phyloP scores from a whole-genome alignment of 164 flowering plant species.

The Piper longum region DNA sequence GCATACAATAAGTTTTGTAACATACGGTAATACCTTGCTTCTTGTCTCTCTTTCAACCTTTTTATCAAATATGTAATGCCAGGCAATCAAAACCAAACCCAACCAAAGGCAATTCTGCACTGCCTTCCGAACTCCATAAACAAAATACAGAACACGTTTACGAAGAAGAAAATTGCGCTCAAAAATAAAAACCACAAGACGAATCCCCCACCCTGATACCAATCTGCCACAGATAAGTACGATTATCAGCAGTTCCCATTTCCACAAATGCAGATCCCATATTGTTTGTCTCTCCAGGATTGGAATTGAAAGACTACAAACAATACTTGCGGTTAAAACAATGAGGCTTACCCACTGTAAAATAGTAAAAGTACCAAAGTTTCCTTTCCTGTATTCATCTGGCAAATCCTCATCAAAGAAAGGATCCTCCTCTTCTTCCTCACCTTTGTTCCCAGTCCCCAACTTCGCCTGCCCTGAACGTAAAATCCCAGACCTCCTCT shows the following conservation, averaged over 20 bases:
- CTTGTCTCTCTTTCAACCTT: conserved; percentile 26
- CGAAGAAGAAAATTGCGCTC: conserved; percentile 52
- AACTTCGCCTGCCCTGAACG: conserved; percentile 17
- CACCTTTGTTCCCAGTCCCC: conserved; percentile 11
- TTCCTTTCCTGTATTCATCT: conserved; percentile 22
- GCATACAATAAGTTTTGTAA: conserved; percentile 41
- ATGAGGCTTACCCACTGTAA: conserved; percentile 40
- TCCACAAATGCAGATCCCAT: conserved; percentile 51
- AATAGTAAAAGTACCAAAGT: conserved; percentile 15
- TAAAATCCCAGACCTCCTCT: conserved; percentile 8
- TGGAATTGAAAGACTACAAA: conserved; percentile 27
- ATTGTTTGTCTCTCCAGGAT: conserved; percentile 10
- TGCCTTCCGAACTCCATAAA: conserved; percentile 52
- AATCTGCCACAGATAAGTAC: conserved; percentile 60
- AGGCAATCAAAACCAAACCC: conserved; percentile 43
- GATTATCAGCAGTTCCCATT: conserved; percentile 47
- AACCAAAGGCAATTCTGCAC: conserved; percentile 70
- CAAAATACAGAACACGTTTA: conserved; percentile 60
- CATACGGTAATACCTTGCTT: conserved; percentile 21
- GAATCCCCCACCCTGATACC: conserved; percentile 61
- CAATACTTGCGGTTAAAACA: conserved; percentile 23
- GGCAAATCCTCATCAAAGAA: conserved; percentile 39
- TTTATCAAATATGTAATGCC: conserved; percentile 37
- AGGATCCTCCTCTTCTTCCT: conserved; percentile 38
- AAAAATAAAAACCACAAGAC: conserved; percentile 40